A percentile compares a stretch with the other conserved stretches of the same genome.
These are phyloP conservation scores for Colletotrichum sp. DNA, from an alignment of 2,329 filamentous ascomycete species.

Conservation along the genomic window DNA sequence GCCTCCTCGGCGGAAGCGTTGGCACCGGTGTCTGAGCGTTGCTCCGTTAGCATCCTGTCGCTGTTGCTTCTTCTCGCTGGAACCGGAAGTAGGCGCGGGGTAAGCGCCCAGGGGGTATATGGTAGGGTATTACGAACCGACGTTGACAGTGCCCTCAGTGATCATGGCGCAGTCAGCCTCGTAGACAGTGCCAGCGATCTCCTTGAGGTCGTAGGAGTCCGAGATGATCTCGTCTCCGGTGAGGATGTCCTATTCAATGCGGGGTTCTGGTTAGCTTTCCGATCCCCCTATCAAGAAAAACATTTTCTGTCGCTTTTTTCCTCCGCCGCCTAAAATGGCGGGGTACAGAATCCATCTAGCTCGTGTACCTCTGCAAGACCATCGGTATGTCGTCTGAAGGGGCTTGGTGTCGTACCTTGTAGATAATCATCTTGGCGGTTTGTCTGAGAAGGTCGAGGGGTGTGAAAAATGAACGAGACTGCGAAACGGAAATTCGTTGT, in stretches of 20 bases:
- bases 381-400: not conserved
- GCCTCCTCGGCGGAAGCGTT: constrained; percentile 96
- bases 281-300: not conserved
- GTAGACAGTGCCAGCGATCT: constrained; percentile 80
- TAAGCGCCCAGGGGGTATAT: not conserved
- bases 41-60: not conserved
- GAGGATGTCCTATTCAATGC: constrained; percentile 75
- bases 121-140: constrained; percentile 61
- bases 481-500: constrained; percentile 19
- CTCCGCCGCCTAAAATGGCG: not conserved
- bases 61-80: not conserved
- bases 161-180: constrained; percentile 95
- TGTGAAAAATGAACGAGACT: constrained; percentile 29
- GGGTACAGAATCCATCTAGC: constrained; percentile 3
- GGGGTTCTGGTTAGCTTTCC: constrained; percentile 26
- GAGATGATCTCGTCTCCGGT: constrained; percentile 95
- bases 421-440: constrained; percentile 74
- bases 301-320: not conserved
- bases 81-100: not conserved
- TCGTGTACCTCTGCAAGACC: not conserved
- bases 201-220: constrained; percentile 87
- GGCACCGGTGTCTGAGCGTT: constrained; percentile 77
- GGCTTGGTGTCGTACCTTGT: constrained; percentile 56
- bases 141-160: constrained; percentile 73
- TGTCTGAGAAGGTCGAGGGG: constrained; percentile 32